Percentiles rank a stretch among this genome's conserved stretches.
These are phyloP conservation scores for Xerocomellus intermedius DNA, from an alignment of 768 basidiomycete genomes.

Conservation along the genomic window DNA sequence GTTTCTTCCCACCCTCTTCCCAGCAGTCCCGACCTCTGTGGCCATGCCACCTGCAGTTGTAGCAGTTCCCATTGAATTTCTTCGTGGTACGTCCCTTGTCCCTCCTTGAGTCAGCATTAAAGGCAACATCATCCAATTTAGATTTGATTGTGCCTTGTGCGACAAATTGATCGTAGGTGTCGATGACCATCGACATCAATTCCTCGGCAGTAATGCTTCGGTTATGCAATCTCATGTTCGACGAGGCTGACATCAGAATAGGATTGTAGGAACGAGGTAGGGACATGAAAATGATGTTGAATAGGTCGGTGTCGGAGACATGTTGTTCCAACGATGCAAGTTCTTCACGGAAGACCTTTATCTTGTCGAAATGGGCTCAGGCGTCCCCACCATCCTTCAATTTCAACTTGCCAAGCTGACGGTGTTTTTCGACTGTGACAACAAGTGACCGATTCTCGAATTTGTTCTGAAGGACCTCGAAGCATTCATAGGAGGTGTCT, in stretches of 20 bases:
- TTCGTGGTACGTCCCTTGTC: not conserved
- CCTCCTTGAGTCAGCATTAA: not conserved
- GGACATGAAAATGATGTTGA: not conserved
- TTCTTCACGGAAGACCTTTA: too few relatives aligned
- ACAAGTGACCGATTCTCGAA: too few relatives aligned
- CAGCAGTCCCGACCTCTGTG: conserved; percentile 2
- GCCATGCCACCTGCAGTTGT: conserved; percentile 5
- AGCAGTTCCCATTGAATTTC: not conserved
- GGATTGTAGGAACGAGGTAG: not conserved
- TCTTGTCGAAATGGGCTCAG: too few relatives aligned
- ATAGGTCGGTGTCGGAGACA: not conserved
- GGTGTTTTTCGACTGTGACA: too few relatives aligned
- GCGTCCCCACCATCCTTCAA: too few relatives aligned
- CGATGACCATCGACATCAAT: not conserved
- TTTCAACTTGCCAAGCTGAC: too few relatives aligned
- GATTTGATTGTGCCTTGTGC: not conserved
- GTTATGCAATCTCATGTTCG: not conserved
- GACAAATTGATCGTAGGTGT: not conserved
- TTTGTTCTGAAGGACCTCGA: too few relatives aligned
- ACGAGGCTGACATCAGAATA: not conserved
- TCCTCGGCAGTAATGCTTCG: not conserved
- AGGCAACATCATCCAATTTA: not conserved
- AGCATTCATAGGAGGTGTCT: too few relatives aligned
- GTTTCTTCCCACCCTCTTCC: conserved; percentile 10
- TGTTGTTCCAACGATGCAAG: too few relatives aligned